phyloP scores from a whole-genome alignment of 192 early-diverging fungal genomes.

The Coemansia sp. region DNA sequence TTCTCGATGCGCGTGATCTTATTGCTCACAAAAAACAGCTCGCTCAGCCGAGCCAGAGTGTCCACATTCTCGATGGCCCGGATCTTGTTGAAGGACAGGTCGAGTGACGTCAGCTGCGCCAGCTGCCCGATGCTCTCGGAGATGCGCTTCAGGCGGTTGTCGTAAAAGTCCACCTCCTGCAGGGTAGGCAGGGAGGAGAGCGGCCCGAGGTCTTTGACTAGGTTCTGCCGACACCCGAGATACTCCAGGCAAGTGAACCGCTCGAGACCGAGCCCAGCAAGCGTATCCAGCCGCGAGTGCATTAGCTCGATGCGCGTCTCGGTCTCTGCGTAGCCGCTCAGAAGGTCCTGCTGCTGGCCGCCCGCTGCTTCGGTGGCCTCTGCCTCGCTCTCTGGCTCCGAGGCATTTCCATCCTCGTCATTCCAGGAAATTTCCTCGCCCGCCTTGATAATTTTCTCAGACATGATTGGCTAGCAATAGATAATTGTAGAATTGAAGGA shows the following conservation, averaged over 20 bases:
- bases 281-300: constrained; percentile 31
- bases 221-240: constrained; percentile 81
- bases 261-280: constrained; percentile 20
- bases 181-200: constrained; percentile 59
- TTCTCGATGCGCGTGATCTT: constrained; percentile 83
- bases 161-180: constrained; percentile 90
- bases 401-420: background rate
- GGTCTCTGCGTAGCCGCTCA: constrained; percentile 4
- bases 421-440: background rate
- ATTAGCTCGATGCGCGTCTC: constrained; percentile 45
- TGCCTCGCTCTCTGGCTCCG: constrained; percentile 1
- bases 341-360: constrained; percentile 5
- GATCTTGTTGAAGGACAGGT: constrained; percentile 97
- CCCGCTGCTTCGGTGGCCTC: background rate
- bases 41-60: constrained; percentile 58
- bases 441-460: background rate
- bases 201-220: constrained; percentile 66
- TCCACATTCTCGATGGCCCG: constrained; percentile 70
- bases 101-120: constrained; percentile 65
- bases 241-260: constrained; percentile 54
- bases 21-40: constrained; percentile 93
- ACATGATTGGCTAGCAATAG: background rate
- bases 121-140: constrained; percentile 60
- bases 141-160: constrained; percentile 84
- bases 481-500: background rate